Percentiles rank a stretch among this genome's conserved stretches.
These are phyloP conservation scores for Cantharellus anzutake DNA, from an alignment of 768 basidiomycete genomes.

Conservation along the genomic window DNA sequence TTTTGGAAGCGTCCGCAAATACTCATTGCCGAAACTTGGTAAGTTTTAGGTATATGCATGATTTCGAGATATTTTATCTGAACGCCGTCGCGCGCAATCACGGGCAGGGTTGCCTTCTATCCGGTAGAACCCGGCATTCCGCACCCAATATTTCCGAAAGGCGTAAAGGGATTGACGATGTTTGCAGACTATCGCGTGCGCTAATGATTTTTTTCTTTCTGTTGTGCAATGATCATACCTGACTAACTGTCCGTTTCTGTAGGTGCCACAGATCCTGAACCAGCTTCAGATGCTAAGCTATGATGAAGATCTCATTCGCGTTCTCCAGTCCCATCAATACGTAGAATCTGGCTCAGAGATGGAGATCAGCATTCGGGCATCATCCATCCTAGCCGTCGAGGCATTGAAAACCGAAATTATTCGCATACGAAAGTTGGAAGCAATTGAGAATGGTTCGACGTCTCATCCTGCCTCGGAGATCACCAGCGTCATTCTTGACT, in stretches of 20 bases:
- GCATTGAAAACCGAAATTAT: constrained; percentile 42
- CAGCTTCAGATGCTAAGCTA: constrained; percentile 62
- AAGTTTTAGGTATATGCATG: background rate
- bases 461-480: constrained; percentile 13
- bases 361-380: constrained; percentile 62
- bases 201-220: background rate
- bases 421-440: constrained; percentile 8
- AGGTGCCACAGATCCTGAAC: constrained; percentile 61
- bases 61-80: background rate
- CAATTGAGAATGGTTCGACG: constrained; percentile 3
- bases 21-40: constrained; percentile 69
- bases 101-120: constrained; percentile 59
- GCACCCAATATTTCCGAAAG: constrained; percentile 61
- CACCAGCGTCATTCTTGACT: constrained; percentile 72
- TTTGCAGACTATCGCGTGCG: constrained; percentile 65
- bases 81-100: background rate
- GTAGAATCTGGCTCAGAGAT: constrained; percentile 40
- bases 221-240: background rate
- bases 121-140: constrained; percentile 16
- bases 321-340: constrained; percentile 26
- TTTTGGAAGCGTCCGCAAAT: constrained; percentile 90
- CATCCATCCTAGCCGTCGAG: constrained; percentile 68
- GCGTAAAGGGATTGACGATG: constrained; percentile 67
- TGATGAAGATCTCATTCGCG: constrained; percentile 35
- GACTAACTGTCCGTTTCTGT: background rate